A percentile compares a stretch with the other conserved stretches of the same genome.
These are phyloP conservation scores for Boletus sensibilis DNA, from an alignment of 768 basidiomycete species.

Conservation along the genomic window DNA sequence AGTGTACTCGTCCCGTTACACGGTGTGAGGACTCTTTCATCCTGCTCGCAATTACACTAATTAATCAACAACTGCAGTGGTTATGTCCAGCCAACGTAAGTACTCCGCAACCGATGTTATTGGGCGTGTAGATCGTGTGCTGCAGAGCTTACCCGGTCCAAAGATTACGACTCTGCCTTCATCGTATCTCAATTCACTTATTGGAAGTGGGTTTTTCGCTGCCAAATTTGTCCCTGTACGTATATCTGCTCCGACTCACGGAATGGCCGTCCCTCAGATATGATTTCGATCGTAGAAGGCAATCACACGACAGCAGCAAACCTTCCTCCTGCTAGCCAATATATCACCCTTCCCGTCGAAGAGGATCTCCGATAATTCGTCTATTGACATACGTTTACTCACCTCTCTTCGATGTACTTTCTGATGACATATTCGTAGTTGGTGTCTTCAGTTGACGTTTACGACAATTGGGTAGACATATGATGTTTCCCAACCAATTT, in stretches of 20 bases:
- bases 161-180: not conserved
- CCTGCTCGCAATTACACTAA: not conserved
- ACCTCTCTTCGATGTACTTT: no score
- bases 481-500: no score
- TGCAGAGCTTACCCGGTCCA: not conserved
- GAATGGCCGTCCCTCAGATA: not conserved
- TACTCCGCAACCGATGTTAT: not conserved
- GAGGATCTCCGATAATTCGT: no score
- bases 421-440: no score
- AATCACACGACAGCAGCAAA: no score
- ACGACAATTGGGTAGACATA: no score
- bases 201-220: not conserved
- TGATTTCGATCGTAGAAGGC: no score
- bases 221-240: not conserved
- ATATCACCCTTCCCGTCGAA: no score
- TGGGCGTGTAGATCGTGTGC: not conserved
- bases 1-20: not conserved
- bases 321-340: no score
- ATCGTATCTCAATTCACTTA: not conserved
- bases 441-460: no score
- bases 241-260: not conserved
- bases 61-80: not conserved
- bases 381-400: no score
- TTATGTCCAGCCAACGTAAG: not conserved
- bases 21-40: not conserved